Base-by-base conservation (phyloP, 1,284 basidiomycete species). In the Apiotrichum siamense region DNA sequence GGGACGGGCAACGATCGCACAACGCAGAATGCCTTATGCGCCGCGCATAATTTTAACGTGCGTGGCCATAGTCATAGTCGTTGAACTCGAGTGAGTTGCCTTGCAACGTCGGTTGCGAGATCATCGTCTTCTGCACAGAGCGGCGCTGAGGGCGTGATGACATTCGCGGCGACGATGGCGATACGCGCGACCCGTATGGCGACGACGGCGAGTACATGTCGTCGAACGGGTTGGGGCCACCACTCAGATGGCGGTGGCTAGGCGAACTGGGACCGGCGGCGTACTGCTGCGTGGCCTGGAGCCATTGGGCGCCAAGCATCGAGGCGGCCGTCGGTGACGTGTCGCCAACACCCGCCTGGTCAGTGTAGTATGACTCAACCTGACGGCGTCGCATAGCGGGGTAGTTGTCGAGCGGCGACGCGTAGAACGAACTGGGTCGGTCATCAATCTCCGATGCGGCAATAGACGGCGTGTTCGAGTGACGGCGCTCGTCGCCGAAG, bases 381-480 rank as follows among this genome's bases (percentile, higher is more conserved):
- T 64, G 62, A 24, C 55, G 50, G 23, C 60, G 59, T 11, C 67
- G 57, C 58, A 65, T 62, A 2, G 65, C 55, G n/a, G 60, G 62
- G 44, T 72, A 70, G 49, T 73, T 73, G 38, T 75, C 73, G 3
- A 67, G 49, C 5, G 71, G 68, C 44, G 71, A 70, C 27, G 74
- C 74, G 54, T 76, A 76, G 64, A 76, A 76, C 7, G 69, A 72
- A 20, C 64, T 67, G 2, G 74, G 74, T 46, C 74, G 65, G 45
- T 66, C 70, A 48, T 76, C 74, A 33, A 75, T 63, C 48, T 75
- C 73, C 13, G 66, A 69, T 4, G 70, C 64, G 3, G 70, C 70
- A 35, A 75, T 63, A 7, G 69, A 72, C 24, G 59, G 60, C 1
- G 64, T 59, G n/a, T 57, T 54, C 9, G 66, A 69, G 25, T 61